Conservation (phyloP, 441 rosid genomes). For the Populus hybrid region DNA sequence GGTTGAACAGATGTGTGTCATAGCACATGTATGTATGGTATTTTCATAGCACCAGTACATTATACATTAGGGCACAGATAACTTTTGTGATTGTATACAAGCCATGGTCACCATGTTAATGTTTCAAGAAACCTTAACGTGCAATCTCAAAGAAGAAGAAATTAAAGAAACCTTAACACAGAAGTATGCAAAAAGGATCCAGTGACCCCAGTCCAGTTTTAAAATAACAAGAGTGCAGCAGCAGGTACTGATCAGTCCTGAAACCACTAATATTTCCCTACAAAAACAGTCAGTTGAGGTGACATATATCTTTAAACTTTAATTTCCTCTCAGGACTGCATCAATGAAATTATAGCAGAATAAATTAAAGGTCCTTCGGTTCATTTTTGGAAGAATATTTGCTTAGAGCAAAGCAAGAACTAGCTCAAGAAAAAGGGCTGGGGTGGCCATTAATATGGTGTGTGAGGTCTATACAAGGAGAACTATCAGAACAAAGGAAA, state of each 20-base stretch:
- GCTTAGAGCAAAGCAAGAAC: neutral
- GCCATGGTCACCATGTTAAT: neutral
- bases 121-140: neutral
- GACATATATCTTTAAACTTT: too few relatives aligned
- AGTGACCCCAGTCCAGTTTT: neutral
- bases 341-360: neutral
- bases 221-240: neutral
- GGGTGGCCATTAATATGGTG: neutral
- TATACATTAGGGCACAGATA: too few relatives aligned
- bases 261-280: too few relatives aligned
- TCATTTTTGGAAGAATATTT: neutral
- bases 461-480: neutral
- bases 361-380: neutral
- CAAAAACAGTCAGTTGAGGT: too few relatives aligned
- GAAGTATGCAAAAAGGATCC: neutral
- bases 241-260: neutral
- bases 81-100: neutral
- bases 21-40: too few relatives aligned
- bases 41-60: too few relatives aligned
- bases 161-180: too few relatives aligned
- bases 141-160: too few relatives aligned
- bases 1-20: neutral
- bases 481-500: neutral
- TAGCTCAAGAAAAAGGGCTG: neutral
- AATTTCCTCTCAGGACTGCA: too few relatives aligned